phyloP scores from a whole-genome alignment of 805 yeast species.

The Komagataella populi region DNA sequence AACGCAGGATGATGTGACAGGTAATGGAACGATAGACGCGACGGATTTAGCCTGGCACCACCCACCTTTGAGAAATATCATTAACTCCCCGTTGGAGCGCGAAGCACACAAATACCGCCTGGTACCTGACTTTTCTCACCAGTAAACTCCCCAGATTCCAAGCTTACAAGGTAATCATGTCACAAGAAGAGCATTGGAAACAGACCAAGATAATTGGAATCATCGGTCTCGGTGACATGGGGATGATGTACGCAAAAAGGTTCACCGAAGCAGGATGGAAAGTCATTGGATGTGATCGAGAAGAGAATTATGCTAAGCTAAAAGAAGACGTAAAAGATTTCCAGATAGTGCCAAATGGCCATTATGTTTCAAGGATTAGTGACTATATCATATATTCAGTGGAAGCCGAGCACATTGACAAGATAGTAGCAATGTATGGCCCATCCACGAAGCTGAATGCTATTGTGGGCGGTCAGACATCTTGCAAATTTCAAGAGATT shows the following conservation, averaged over 20 bases:
- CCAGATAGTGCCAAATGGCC: conserved; percentile 63
- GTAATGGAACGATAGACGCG: too few relatives aligned
- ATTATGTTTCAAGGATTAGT: conserved; percentile 62
- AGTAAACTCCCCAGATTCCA: background rate
- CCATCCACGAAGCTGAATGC: conserved; percentile 82
- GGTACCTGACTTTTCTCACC: background rate
- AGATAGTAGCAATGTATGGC: conserved; percentile 65
- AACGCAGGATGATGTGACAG: background rate
- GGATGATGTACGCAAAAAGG: conserved; percentile 67
- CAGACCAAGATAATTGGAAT: conserved; percentile 58
- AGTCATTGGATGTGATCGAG: conserved; percentile 81
- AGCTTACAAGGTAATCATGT: background rate
- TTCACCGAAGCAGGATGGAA: conserved; percentile 79
- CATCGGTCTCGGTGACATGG: conserved; percentile 97
- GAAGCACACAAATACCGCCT: background rate
- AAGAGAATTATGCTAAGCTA: conserved; percentile 40
- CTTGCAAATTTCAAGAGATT: conserved; percentile 87
- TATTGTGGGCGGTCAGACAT: conserved; percentile 96
- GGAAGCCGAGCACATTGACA: conserved; percentile 75
- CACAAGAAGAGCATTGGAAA: background rate
- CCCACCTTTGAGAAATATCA: background rate
- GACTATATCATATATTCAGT: conserved; percentile 86
- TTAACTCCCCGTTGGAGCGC: background rate
- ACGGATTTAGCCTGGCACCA: background rate
- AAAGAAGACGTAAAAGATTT: conserved; percentile 29